Evolutionary conservation across 192 early-diverging fungal species (phyloP).

Genomic region (Tieghemiomyces parasiticus): DNA sequence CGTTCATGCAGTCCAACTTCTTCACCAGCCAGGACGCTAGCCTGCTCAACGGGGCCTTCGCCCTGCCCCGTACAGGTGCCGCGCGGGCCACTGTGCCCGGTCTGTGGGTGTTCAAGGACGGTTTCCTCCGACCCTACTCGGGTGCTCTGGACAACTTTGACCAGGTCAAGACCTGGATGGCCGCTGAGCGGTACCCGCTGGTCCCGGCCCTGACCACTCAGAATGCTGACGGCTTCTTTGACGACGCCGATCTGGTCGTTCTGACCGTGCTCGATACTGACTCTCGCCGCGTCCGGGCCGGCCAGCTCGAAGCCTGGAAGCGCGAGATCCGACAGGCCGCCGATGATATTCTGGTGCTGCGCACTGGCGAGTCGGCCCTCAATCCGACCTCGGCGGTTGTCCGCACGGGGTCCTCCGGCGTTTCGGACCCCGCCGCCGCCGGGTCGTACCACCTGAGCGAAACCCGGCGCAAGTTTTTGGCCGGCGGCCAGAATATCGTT

Average conservation of each 20-base stretch:
- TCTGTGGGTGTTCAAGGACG: conserved; percentile 46
- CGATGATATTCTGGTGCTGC: conserved; percentile 2
- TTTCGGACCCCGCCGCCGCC: no score
- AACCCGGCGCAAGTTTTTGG: conserved; percentile 14
- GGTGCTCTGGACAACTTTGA: conserved; percentile 22
- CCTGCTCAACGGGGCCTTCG: conserved; percentile 5
- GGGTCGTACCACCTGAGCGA: conserved; percentile 5
- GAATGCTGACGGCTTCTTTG: conserved; percentile 55
- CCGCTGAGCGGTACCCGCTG: conserved; percentile 45
- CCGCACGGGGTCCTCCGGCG: not conserved
- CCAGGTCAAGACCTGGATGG: conserved; percentile 40
- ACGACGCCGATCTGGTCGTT: conserved; percentile 43
- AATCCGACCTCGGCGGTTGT: conserved; percentile 11
- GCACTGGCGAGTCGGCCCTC: conserved; percentile 13
- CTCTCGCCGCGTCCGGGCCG: not conserved
- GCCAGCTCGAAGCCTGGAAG: conserved; percentile 8
- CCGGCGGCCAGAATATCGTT: conserved; percentile 18
- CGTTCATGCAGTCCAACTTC: conserved; percentile 1
- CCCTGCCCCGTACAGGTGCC: conserved; percentile 12
- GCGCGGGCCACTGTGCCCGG: conserved; percentile 22
- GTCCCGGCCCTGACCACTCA: conserved; percentile 43
- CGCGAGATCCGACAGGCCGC: conserved; percentile 2
- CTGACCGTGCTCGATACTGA: conserved; percentile 43
- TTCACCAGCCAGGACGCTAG: conserved; percentile 10
- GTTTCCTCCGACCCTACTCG: conserved; percentile 15